Evolutionary conservation across 2,329 filamentous ascomycete genomes (phyloP), one percentile per base, ranked within the genome.

Genomic region (Emericellopsis atlantica): DNA sequence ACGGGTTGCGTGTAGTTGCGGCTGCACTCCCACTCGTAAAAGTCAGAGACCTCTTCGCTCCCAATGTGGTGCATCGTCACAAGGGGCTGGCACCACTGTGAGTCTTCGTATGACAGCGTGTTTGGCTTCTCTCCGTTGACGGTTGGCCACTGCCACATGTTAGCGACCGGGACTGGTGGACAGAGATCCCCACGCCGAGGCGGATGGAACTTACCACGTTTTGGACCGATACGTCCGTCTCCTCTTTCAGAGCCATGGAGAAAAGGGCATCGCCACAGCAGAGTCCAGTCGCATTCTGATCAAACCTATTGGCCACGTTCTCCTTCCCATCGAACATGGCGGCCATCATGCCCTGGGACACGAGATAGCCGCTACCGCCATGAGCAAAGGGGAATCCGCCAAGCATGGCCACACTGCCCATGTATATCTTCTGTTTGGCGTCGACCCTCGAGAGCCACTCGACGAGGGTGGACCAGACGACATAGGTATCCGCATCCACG

Each of bases 401-500:
- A 32, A 71, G 49, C 37, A 64, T 59, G 8, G 67, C 62, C 6
- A 65, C 55, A 40, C 69, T 71, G 11, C 74, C 73, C 11, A 76
- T 52, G 47, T 75, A 76, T 32, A 63, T 56, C 35, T 60, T 58
- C 40, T 67, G 58, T 2, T 45, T 49, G 1, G 65, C 58, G 45
- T 74, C 58, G 14, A 74, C 51, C 23, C 48, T 54, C 33, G 54
- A 48, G 35, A 77, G 54, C 66, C 69, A 76, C 32, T 63, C 54
- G 26, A 67, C 57, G 21, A 77, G 50, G 40, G 69, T 74, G 12
- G 65, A 58, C 67, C 71, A 73, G 33, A 73, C 56, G 10, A 76
- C 62, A 48, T 76, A 77, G 8, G 71, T 73, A 51, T 77, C 74
- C 39, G 71, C 70, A 40, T 78, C 74, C 45, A 77, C 62, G 46